phyloP scores from a whole-genome alignment of 257 asterid species.

The Primulina tabacum region DNA sequence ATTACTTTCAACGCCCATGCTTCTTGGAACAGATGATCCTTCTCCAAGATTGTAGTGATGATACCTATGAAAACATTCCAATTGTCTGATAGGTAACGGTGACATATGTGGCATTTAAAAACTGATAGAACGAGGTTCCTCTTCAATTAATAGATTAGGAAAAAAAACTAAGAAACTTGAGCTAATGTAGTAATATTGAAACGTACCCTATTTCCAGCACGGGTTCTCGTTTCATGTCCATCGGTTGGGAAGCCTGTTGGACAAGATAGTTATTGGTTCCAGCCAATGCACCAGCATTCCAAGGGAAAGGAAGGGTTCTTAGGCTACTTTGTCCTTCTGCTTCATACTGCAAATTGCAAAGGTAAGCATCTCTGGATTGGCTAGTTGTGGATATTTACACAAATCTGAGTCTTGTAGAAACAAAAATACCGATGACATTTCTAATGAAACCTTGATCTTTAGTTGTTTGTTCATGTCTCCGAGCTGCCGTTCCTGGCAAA shows the following conservation, averaged over 20 bases:
- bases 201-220: constrained; percentile 70
- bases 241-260: constrained; percentile 44
- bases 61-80: constrained; percentile 37
- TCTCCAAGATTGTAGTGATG: constrained; percentile 59
- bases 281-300: constrained; percentile 44
- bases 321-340: constrained; percentile 47
- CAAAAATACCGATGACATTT: constrained; percentile 55
- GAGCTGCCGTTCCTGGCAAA: constrained; percentile 70
- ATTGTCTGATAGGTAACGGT: not conserved
- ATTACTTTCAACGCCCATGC: constrained; percentile 53
- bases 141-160: not conserved
- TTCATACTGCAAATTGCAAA: constrained; percentile 46
- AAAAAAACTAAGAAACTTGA: not conserved
- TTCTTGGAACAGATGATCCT: constrained; percentile 57
- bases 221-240: constrained; percentile 56
- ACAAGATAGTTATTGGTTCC: constrained; percentile 38
- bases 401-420: not conserved
- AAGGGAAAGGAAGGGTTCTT: constrained; percentile 40
- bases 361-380: not conserved
- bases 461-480: constrained; percentile 91
- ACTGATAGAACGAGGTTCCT: not conserved
- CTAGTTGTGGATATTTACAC: too few relatives aligned
- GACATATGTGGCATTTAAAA: not conserved
- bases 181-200: not conserved
- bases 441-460: constrained; percentile 69